These are phyloP conservation scores for Talaromyces islandicus DNA, from an alignment of 2,329 filamentous ascomycete genomes.

Conservation along the genomic window DNA sequence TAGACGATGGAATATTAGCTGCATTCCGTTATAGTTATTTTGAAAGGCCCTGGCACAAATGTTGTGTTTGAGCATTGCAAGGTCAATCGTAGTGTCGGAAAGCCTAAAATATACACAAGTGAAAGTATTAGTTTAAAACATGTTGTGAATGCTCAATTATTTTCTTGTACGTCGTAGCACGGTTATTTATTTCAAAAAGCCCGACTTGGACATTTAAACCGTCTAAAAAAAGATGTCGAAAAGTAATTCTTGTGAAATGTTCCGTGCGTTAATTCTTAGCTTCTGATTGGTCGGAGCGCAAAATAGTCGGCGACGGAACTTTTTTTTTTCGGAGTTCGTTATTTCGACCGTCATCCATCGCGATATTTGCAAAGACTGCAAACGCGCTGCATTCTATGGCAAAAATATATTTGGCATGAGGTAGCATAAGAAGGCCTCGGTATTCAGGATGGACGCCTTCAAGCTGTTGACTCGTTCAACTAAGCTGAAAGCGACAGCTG, in stretches of 20 bases:
- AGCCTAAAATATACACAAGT: neutral
- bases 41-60: neutral
- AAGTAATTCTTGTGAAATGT: neutral
- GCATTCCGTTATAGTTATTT: constrained; percentile 29
- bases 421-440: neutral
- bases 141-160: neutral
- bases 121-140: neutral
- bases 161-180: neutral
- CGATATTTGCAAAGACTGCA: neutral
- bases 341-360: neutral
- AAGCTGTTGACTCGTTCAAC: constrained; percentile 40
- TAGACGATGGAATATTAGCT: constrained; percentile 42
- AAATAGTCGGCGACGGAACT: neutral
- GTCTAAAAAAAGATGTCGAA: neutral
- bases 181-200: neutral
- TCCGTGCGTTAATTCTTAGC: neutral
- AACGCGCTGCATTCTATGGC: neutral
- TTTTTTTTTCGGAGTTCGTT: neutral
- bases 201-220: neutral
- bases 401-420: neutral
- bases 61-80: neutral
- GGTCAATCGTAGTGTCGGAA: neutral
- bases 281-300: neutral
- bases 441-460: constrained; percentile 38
- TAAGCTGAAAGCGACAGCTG: constrained; percentile 31